Evolutionary conservation across 2,329 filamentous ascomycete genomes (phyloP), one percentile per base, ranked within the genome.

Genomic region (Aspergillus versicolor): DNA sequence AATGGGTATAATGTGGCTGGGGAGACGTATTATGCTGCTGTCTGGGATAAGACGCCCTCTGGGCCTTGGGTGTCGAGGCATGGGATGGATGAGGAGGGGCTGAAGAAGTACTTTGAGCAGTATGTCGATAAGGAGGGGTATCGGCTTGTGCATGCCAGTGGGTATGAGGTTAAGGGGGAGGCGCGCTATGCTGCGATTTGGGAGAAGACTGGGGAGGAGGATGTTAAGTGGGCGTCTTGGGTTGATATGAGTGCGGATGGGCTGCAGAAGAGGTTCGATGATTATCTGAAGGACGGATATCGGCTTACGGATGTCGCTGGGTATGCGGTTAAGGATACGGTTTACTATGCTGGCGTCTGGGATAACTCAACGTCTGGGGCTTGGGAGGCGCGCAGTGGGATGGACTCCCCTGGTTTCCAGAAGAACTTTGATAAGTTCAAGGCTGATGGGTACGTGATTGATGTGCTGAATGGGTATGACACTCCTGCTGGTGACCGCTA

Each of bases 171-270:
- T 13, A 32, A 32, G 5, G 45, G 50, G 12, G 53, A 54, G 42
- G 42, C 38, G n/a, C 59, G 56, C 12, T 61, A 52, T 52, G 59
- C 59, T 9, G 59, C 59, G 8, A 22, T 61, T 5, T 61, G 59
- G 59, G 59, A 61, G 53, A 54, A 61, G 53, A 13, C n/a, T 11
- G 34, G 45, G 22, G 46, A 56, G 6, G 34, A 17, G 15, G 22
- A 19, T 8, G 42, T 38, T 13, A 56, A 53, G 56, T 40, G 37
- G 17, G 55, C 59, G 12, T 50, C 27, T 3, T 30, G 40, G 30
- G 52, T 47, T 0, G 41, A 51, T 13, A 27, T 61, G 50, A 57
- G 53, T 11, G 46, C 59, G 24, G 19, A 50, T 2, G 41, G 47
- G 12, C 56, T 59, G 13, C 56, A 61, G 37, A 38, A 47, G 13